These are phyloP conservation scores for Phialophora expanda DNA, from an alignment of 2,329 filamentous ascomycete genomes.

Conservation along the genomic window DNA sequence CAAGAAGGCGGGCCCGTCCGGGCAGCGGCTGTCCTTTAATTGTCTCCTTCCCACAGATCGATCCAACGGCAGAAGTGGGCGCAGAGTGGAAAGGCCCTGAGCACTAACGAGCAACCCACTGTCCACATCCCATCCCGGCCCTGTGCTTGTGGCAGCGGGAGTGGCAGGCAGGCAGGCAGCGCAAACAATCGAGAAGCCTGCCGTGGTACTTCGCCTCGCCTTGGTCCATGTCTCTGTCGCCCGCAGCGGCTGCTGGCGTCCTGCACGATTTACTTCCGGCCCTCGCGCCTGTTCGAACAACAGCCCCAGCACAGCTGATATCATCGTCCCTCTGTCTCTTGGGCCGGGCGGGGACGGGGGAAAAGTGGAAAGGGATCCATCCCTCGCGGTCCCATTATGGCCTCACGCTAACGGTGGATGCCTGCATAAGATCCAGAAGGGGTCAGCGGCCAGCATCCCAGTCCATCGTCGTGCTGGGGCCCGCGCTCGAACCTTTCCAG, in stretches of 20 bases:
- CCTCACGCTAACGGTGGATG: slow-evolving; percentile 16
- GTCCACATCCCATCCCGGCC: slow-evolving; percentile 9
- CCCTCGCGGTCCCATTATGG: slow-evolving; percentile 11
- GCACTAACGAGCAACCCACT: slow-evolving; percentile 1
- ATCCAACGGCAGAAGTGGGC: slow-evolving; percentile 23
- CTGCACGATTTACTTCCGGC: slow-evolving; percentile 24
- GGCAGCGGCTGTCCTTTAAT: slow-evolving; percentile 21
- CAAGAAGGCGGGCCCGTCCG: slow-evolving; percentile 30
- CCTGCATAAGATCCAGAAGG: slow-evolving; percentile 20
- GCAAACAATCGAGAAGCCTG: slow-evolving; percentile 26
- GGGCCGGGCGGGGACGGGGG: slow-evolving; percentile 7
- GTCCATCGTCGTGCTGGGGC: background rate
- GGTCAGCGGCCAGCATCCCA: slow-evolving; percentile 12
- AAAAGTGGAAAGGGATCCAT: slow-evolving; percentile 3
- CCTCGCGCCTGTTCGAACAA: slow-evolving; percentile 8
- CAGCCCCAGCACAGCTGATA: slow-evolving; percentile 24
- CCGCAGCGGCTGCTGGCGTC: slow-evolving; percentile 28
- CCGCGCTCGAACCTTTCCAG: slow-evolving; percentile 1
- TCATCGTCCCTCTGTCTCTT: slow-evolving; percentile 18
- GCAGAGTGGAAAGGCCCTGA: slow-evolving; percentile 20
- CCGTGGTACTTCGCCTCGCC: slow-evolving; percentile 26
- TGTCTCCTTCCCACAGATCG: slow-evolving; percentile 17
- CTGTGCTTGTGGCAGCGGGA: slow-evolving; percentile 3
- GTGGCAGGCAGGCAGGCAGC: slow-evolving; percentile 6
- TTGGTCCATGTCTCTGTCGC: slow-evolving; percentile 18